A percentile compares a stretch with the other conserved stretches of the same genome.
Conservation (phyloP, 1,284 basidiomycete genomes). For the Coniferiporia weirii region DNA sequence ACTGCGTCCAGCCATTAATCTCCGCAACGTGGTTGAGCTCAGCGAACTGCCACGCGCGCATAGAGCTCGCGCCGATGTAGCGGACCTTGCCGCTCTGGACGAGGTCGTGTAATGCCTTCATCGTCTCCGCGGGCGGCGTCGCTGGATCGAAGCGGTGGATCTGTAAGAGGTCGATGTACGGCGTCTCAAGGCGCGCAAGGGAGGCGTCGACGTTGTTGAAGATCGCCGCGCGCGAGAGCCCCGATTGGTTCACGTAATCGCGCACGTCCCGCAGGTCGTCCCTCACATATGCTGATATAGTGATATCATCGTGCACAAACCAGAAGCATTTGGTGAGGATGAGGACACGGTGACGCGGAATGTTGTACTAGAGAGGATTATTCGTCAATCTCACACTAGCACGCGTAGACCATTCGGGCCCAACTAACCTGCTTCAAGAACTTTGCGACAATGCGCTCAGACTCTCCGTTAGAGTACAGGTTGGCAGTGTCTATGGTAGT, state of each 20-base stretch:
- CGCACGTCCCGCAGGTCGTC: slow-evolving; percentile 21
- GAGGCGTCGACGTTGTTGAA: slow-evolving; percentile 43
- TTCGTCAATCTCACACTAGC: neutral
- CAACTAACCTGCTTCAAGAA: slow-evolving; percentile 42
- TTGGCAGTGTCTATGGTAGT: slow-evolving; percentile 55
- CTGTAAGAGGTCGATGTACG: slow-evolving; percentile 45
- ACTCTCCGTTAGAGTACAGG: slow-evolving; percentile 48
- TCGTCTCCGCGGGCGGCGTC: slow-evolving; percentile 37
- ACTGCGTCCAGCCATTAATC: slow-evolving; percentile 33
- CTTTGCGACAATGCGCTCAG: slow-evolving; percentile 42
- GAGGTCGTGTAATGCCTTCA: slow-evolving; percentile 43
- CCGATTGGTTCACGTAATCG: slow-evolving; percentile 40
- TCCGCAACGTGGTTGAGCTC: slow-evolving; percentile 36
- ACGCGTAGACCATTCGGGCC: too few relatives aligned
- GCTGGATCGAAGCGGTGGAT: slow-evolving; percentile 37
- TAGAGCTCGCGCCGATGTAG: slow-evolving; percentile 42
- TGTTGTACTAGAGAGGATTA: slow-evolving; percentile 36
- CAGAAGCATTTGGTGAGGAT: slow-evolving; percentile 38
- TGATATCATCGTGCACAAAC: slow-evolving; percentile 22
- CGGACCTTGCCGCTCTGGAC: slow-evolving; percentile 38
- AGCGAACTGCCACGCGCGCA: slow-evolving; percentile 40
- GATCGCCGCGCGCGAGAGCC: slow-evolving; percentile 39
- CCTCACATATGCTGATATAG: too few relatives aligned
- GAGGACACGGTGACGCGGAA: slow-evolving; percentile 48
- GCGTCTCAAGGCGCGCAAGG: slow-evolving; percentile 35